Evolutionary conservation across 2,329 filamentous ascomycete genomes (phyloP), one percentile per base, ranked within the genome.

Genomic region (Diplodia sapinea): DNA sequence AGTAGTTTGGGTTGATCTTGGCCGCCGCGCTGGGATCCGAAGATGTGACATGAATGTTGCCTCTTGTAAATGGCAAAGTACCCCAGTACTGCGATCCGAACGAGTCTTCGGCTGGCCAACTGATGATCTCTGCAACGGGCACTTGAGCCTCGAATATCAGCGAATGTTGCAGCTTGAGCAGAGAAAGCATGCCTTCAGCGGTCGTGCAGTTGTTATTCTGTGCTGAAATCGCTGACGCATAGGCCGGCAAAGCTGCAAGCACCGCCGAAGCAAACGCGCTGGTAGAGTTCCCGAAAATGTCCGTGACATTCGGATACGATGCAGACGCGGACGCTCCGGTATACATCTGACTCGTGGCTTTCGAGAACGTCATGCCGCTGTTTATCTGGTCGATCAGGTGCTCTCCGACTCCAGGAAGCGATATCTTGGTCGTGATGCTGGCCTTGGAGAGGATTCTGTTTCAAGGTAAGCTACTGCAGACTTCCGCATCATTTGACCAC

Each of bases 1-100:
- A 74, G 56, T 82, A 83, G 11, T 75, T 76, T 0, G 79, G 78
- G 70, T 85, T 80, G 65, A 84, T 82, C 1, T 69, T 52, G 0
- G 82, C 81, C 15, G 77, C 70, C 1, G 69, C 73, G 0, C 71
- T 71, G 0, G 78, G 74, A 54, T 82, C 73, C 0, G 78, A 52
- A 0, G 79, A 82, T 0, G 70, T 70, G 50, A 83, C 79, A 67
- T 83, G 82, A 0, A 81, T 71, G 17, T 68, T 77, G 1, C 81
- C 82, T 74, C 69, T 80, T 20, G 63, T 5, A 13, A 56, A 67
- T 11, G 63, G 64, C 5, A 68, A 47, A 8, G 54, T 51, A 47
- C 52, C 38, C 63, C 61, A 61, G 54, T 33, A 61, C 33, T 65
- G 62, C n/a, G 61, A 43, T 11, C 52, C 61, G 15, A 59, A 23